Base-by-base conservation (phyloP, 768 basidiomycete genomes). In the Suillus subaureus region DNA sequence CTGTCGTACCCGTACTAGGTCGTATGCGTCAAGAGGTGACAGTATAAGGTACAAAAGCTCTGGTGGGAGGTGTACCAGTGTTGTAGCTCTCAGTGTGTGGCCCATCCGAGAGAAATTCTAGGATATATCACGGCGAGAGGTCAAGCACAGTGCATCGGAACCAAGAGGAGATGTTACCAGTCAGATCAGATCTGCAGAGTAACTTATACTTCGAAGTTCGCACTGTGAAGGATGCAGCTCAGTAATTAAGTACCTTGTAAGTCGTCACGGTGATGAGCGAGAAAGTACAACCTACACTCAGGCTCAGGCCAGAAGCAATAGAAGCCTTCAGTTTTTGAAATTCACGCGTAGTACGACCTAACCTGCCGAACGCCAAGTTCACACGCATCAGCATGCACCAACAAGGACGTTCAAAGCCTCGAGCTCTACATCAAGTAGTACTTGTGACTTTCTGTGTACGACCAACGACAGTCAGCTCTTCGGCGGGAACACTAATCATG, bases 1-100 rank as follows among this genome's bases (percentile, higher is more conserved):
- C 62, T 68, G 21, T 33, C 73, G 75, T 67, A 78, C 80, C 8
- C 64, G 70, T 31, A 82, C 64, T 39, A 84, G 74, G 71, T 82
- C 79, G 13, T 63, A 62, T 60, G 76, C 74, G 49, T 78, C 71
- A 31, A 84, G 69, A 61, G 75, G 76, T 45, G 66, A 71, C 42
- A 82, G 70, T 40, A 81, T 74, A 42, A 83, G 75, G 52, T 31
- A 31, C 52, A 54, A 31, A 54, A 54, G 28, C 67, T 84, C 83
- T n/a, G 79, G 71, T 2, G 82, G 81, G 16, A 82, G 28, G 18
- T 64, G 70, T 54, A 33, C 31, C 60, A 57, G 37, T 57, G n/a
- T 9, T 26, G 3, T 54, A 31, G 37, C 28, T 11, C 16, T 18
- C 15, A 18, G 8, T 21, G 31, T 31, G 52, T 31, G 18, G 28